Conservation (phyloP, 192 early-diverging fungal genomes). For the Umbelopsis ramanniana region DNA sequence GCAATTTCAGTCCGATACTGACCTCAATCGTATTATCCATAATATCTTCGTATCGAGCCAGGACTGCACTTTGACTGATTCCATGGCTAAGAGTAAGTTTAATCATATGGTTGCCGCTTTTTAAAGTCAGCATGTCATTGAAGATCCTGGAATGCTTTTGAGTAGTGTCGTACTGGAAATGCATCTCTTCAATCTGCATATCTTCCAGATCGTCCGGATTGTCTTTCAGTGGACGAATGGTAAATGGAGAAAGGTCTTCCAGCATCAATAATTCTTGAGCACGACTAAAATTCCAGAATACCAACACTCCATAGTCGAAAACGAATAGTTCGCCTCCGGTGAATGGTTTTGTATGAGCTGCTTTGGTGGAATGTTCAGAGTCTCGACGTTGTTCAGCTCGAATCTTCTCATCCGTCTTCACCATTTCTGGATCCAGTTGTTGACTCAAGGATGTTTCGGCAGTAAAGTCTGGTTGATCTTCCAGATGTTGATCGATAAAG, state of each 20-base stretch:
- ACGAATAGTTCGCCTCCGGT: conserved; percentile 62
- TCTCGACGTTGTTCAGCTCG: conserved; percentile 16
- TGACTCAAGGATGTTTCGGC: not conserved
- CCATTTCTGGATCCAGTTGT: conserved; percentile 4
- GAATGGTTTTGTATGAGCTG: conserved; percentile 26
- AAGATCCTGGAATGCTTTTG: conserved; percentile 71
- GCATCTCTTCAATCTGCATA: conserved; percentile 76
- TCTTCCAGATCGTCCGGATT: conserved; percentile 47
- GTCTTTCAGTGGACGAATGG: conserved; percentile 45
- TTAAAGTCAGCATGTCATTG: conserved; percentile 86
- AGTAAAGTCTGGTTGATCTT: not conserved
- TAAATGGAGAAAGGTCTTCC: conserved; percentile 46
- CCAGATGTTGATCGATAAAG: no score
- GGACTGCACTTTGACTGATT: conserved; percentile 60
- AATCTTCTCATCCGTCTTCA: not conserved
- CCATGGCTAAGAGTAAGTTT: conserved; percentile 62
- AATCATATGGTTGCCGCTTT: conserved; percentile 63
- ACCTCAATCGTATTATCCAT: conserved; percentile 66
- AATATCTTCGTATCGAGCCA: conserved; percentile 60
- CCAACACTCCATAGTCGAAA: conserved; percentile 63
- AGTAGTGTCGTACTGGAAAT: conserved; percentile 79
- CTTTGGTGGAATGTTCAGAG: conserved; percentile 17
- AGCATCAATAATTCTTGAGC: conserved; percentile 57
- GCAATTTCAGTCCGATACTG: not conserved
- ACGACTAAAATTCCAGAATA: conserved; percentile 62